phyloP scores from a whole-genome alignment of 2,329 filamentous ascomycete species.

The Colletotrichum musicola region DNA sequence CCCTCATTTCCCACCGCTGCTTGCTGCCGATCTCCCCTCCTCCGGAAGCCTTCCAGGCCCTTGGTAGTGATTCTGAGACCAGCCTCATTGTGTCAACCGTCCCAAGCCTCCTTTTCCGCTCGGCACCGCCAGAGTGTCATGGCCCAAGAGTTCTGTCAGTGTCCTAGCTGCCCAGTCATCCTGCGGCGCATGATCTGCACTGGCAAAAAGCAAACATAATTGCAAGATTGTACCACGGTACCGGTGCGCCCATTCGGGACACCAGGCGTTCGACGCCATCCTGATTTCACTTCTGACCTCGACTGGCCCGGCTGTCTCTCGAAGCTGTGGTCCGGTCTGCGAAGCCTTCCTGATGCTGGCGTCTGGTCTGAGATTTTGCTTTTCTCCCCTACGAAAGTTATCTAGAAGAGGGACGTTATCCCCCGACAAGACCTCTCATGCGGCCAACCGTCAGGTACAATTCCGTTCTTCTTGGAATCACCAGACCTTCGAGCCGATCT shows the following conservation, averaged over 20 bases:
- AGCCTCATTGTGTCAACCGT: conserved; percentile 9
- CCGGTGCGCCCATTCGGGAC: conserved; percentile 1
- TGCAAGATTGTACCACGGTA: neutral
- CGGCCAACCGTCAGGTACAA: conserved; percentile 4
- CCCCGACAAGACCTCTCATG: conserved; percentile 2
- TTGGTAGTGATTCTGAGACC: neutral
- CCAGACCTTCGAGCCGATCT: neutral
- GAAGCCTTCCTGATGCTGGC: neutral
- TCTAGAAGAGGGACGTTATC: conserved; percentile 15
- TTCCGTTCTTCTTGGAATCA: neutral
- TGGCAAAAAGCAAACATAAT: conserved; percentile 11
- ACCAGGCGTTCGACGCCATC: neutral
- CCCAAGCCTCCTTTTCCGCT: conserved; percentile 2
- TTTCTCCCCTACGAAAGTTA: conserved; percentile 1
- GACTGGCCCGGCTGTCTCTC: neutral
- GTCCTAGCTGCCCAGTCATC: too few species aligned
- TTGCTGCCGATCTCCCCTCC: conserved; percentile 8
- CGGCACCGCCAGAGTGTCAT: neutral
- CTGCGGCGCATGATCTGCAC: conserved; percentile 23
- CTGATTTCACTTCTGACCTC: neutral
- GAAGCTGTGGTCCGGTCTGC: neutral
- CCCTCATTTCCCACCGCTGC: conserved; percentile 3
- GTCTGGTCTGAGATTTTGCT: neutral
- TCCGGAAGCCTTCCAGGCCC: neutral
- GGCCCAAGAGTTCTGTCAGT: neutral